Base-by-base conservation (phyloP, 23 red algal genomes). In the Gracilariopsis chorda region DNA sequence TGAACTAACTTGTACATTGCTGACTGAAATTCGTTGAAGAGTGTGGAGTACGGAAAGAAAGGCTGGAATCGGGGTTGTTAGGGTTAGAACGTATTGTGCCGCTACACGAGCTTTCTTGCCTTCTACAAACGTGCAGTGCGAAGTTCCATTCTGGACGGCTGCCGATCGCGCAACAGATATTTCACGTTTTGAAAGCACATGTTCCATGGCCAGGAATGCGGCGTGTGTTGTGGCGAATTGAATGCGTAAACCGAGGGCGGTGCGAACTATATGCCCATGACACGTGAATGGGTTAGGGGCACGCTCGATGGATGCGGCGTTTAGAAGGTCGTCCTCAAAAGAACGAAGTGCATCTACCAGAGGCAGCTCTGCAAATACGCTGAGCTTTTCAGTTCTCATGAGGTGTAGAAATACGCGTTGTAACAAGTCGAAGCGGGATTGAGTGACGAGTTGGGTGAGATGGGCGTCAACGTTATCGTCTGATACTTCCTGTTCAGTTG, bases 61-160 rank as follows among this genome's bases (percentile, higher is more conserved):
- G 21, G 69, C 68, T 37, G 48, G 55, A 63, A 89, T 77, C 48
- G 85, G 85, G 37, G 51, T 37, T 11, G 65, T 51, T 14, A 89
- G 69, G 16, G 68, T 89, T 4, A 89, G 70, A 70, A 89, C 85
- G 59, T 89, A 89, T 67, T 89, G 85, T 25, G 85, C 85, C 17
- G 32, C 48, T 6, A 89, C 68, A 14, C 51, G 44, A 21, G 85
- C 72, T 34, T 55, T 78, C 41, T 89, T 78, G 1, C 68, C 46
- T 45, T 89, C 29, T 11, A 33, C 46, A 63, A 89, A 89, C 4
- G 40, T 32, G 52, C 48, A 80, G 34, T 58, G 51, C 20, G 37
- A 25, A 41, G 48, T 57, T 30, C 68, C 68, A 28, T 59, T 40
- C 5, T 42, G 53, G 29, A 87, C 16, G 13, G 72, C 60, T 30